Conservation (phyloP, 2,329 filamentous ascomycete species). For the Didymella pinodella region DNA sequence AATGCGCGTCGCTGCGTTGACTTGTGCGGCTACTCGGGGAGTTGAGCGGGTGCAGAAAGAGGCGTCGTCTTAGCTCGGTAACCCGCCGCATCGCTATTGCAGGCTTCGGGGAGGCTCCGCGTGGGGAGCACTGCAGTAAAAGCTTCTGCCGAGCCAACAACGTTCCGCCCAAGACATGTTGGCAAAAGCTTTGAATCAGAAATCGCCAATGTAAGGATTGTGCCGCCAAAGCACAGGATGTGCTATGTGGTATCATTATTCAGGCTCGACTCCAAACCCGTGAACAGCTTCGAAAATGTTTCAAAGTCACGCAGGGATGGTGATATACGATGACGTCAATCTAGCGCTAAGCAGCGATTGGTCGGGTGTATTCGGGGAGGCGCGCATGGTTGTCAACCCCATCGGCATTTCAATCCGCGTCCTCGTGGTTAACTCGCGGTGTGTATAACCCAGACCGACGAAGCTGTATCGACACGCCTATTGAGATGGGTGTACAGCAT, state of each 20-base stretch:
- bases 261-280: too few species aligned
- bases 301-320: not conserved
- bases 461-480: not conserved
- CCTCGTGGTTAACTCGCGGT: not conserved
- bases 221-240: not conserved
- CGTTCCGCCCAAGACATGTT: not conserved
- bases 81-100: slow-evolving; percentile 8
- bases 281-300: not conserved
- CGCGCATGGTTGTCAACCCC: not conserved
- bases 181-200: not conserved
- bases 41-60: not conserved
- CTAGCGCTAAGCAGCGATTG: not conserved
- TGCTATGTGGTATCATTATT: not conserved
- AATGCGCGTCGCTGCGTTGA: not conserved
- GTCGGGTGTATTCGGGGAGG: slow-evolving; percentile 13
- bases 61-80: slow-evolving; percentile 5
- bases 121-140: slow-evolving; percentile 2
- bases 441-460: too few species aligned
- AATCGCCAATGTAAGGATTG: not conserved
- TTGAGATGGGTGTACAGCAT: not conserved
- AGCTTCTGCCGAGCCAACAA: slow-evolving; percentile 10
- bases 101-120: slow-evolving; percentile 13
- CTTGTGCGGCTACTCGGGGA: slow-evolving; percentile 3
- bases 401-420: too few species aligned
- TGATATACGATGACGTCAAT: not conserved